Evolutionary conservation across 1,139 yeast genomes (phyloP), one percentile per base, ranked within the genome.

Genomic region (Suhomyces taliae): DNA sequence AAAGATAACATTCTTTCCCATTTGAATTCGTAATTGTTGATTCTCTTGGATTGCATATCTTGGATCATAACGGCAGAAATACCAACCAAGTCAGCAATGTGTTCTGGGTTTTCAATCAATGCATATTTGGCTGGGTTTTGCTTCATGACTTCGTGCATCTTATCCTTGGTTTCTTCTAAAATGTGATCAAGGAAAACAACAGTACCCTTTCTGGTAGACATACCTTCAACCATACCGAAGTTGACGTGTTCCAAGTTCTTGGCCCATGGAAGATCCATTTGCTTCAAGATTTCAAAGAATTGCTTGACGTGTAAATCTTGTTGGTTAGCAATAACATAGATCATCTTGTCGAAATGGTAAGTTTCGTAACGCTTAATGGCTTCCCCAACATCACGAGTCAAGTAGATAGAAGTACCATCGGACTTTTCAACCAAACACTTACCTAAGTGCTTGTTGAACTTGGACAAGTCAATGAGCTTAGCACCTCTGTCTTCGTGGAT

Each of bases 1-100:
- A 95, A 91, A 7, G 97, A 90, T 43, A 89, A 80, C 98, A 93
- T 93, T 77, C 99, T 88, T 62, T 88, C 91, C 99, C 99, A 93
- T 71, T 90, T 89, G 73, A 95, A 95, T 60, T 86, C 90, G 73
- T 95, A 95, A 74, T 93, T 91, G 77, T 93, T 90, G 70, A 91
- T 82, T 72, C 99, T 87, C 78, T 95, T 95, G 53, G 97, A 87
- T 74, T 90, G 96, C 97, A 93, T 90, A 70, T 95, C 99, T 76
- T 95, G 99, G 63, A 95, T 88, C 97, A 95, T 91, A 51, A 95
- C 96, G 10, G 99, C 98, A 37, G 97, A 87, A 51, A 93, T 89
- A 67, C 99, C 99, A 48, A 95, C 85, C 61, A 90, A 79, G 66
- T 95, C 99, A 50, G 99, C 98, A 64, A 93, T 88, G 67, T 85